Percentiles rank a stretch among this genome's conserved stretches.
phyloP scores from a whole-genome alignment of 352 stramenopile species.

The Pythium monospermum region DNA sequence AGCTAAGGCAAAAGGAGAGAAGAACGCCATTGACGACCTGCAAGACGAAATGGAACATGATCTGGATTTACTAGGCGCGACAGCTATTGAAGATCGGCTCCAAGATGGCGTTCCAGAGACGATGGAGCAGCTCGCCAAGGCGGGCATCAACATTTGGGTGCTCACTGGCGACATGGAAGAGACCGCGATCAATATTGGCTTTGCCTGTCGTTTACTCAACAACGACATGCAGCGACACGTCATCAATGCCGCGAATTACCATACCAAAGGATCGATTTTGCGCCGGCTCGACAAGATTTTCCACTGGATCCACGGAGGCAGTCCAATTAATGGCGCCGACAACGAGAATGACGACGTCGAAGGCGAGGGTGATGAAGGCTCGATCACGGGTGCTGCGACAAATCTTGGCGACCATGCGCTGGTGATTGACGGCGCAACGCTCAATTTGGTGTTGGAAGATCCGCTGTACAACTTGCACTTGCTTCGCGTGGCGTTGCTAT shows the following conservation, averaged over 20 bases:
- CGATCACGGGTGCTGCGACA: constrained; percentile 21
- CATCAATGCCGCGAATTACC: constrained; percentile 65
- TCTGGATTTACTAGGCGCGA: constrained; percentile 74
- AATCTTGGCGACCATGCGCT: constrained; percentile 71
- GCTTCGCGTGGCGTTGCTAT: constrained; percentile 82
- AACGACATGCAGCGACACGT: constrained; percentile 93
- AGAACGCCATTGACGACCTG: constrained; percentile 59
- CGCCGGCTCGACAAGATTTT: constrained; percentile 78
- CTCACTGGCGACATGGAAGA: constrained; percentile 88
- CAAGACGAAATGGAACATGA: constrained; percentile 76
- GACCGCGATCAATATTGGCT: constrained; percentile 88
- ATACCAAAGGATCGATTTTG: constrained; percentile 60
- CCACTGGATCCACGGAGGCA: constrained; percentile 48
- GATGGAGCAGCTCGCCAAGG: constrained; percentile 68
- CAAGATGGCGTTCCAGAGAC: constrained; percentile 79
- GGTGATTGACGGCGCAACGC: constrained; percentile 93
- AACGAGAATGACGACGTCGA: constrained; percentile 17
- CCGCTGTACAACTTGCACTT: constrained; percentile 74
- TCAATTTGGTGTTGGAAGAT: constrained; percentile 78
- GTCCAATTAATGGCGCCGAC: constrained; percentile 12
- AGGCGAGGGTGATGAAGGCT: constrained; percentile 14
- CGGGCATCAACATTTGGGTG: constrained; percentile 85
- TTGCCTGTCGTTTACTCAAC: constrained; percentile 81
- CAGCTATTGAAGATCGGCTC: constrained; percentile 83
- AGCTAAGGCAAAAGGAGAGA: constrained; percentile 49